Base-by-base conservation (phyloP, 371 early-diverging fungal species). In the Mortierella sp. region DNA sequence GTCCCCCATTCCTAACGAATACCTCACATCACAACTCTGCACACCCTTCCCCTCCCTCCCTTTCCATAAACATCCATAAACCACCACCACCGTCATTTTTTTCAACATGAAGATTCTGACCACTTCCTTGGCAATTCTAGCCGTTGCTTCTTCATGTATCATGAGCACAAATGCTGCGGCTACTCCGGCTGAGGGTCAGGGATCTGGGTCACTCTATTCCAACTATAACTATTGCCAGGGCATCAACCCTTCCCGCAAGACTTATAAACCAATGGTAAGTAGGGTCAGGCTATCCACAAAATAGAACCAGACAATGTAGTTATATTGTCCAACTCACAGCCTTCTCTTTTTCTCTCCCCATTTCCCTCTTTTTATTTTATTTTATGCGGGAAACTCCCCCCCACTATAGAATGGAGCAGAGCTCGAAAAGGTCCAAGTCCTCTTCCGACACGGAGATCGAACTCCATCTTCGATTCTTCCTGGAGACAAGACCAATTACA, bases 381-480 rank as follows among this genome's bases (percentile, higher is more conserved):
- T 50, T 50, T 50, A 50, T n/a, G n/a, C n/a, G n/a, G 50, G 19
- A 15, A n/a, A 50, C 19, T 52, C 23, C 23, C 26, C 19, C 23
- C 18, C 52, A 52, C 21, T 52, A 12, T 60, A 69, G 69, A 57
- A 62, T 23, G 63, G 56, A 4, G 55, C 63, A 16, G 46, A 2
- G 19, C 50, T 66, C 23, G 29, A 58, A 16, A 66, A 66, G 66
- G 60, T 58, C 15, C 66, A 66, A 37, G 26, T 59, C 25, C 21
- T 66, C 50, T 58, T 66, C 44, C 59, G 66, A 29, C 66, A 66
- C 52, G 66, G 66, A 11, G 66, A 66, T 50, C 57, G 66, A 1
- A 59, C 66, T 18, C 66, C 66, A 2, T 45, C 66, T 0, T 21
- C 44, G 1, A 26, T 66, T 51, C 21, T 66, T n/a, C 59, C 58